phyloP scores from a whole-genome alignment of 2,329 filamentous ascomycete species.

The Lasiodiplodia hormozganensis region DNA sequence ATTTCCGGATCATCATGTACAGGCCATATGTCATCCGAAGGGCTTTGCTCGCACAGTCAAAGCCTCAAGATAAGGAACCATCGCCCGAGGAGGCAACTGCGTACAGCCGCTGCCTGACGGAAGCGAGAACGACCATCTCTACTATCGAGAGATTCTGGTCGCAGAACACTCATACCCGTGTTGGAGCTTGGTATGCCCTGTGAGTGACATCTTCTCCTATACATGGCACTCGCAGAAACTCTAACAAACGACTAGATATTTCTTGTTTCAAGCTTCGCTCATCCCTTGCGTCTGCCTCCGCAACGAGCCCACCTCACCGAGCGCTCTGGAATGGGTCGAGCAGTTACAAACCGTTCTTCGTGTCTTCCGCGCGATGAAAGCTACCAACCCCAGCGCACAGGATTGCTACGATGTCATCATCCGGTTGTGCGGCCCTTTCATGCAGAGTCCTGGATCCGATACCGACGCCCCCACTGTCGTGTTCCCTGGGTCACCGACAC shows the following conservation, averaged over 20 bases:
- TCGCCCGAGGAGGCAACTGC: slow-evolving; percentile 36
- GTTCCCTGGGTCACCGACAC: slow-evolving; percentile 29
- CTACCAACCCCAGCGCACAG: slow-evolving; percentile 50
- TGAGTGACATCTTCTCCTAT: slow-evolving; percentile 36
- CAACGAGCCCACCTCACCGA: slow-evolving; percentile 48
- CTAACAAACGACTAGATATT: slow-evolving; percentile 34
- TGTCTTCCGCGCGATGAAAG: slow-evolving; percentile 47
- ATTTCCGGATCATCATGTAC: slow-evolving; percentile 58
- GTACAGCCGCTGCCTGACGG: slow-evolving; percentile 49
- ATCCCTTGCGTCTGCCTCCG: slow-evolving; percentile 58
- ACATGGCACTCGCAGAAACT: not conserved
- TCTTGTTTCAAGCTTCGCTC: slow-evolving; percentile 58
- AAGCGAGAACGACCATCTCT: slow-evolving; percentile 51
- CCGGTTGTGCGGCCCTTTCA: slow-evolving; percentile 47
- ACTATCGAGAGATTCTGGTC: slow-evolving; percentile 51
- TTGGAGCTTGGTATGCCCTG: slow-evolving; percentile 55
- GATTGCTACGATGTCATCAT: slow-evolving; percentile 53
- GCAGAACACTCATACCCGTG: slow-evolving; percentile 45
- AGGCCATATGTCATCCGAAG: slow-evolving; percentile 54
- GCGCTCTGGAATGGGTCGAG: slow-evolving; percentile 49
- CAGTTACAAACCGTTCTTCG: slow-evolving; percentile 50
- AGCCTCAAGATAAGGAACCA: slow-evolving; percentile 31
- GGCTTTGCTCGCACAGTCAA: slow-evolving; percentile 36
- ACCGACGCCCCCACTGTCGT: slow-evolving; percentile 22
- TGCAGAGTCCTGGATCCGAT: slow-evolving; percentile 21